Evolutionary conservation across 2,329 filamentous ascomycete genomes (phyloP).

Genomic region (Xenoacremonium recifei): DNA sequence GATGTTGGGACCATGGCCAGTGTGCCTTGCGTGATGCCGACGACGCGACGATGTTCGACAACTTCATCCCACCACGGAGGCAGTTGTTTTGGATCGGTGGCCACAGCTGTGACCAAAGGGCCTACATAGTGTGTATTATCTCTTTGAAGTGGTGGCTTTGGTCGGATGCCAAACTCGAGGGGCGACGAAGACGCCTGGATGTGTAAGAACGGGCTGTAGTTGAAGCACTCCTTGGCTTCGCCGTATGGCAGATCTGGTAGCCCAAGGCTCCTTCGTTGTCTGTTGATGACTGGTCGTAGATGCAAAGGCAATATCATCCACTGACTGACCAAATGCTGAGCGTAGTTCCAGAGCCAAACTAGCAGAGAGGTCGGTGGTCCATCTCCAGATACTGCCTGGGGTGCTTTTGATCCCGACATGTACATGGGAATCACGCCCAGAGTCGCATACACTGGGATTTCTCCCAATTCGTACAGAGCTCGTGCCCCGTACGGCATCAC

Average conservation of each 20-base stretch:
- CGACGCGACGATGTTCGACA: constrained; percentile 22
- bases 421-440: constrained; percentile 40
- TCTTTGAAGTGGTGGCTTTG: constrained; percentile 18
- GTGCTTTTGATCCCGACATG: constrained; percentile 27
- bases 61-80: constrained; percentile 34
- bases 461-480: constrained; percentile 34
- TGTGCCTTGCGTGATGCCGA: constrained; percentile 39
- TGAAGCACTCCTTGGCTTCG: constrained; percentile 30
- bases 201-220: constrained; percentile 37
- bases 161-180: constrained; percentile 30
- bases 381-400: constrained; percentile 31
- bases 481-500: constrained; percentile 36
- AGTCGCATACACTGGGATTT: constrained; percentile 35
- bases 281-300: constrained; percentile 29
- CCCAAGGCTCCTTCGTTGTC: constrained; percentile 28
- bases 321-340: constrained; percentile 24
- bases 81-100: constrained; percentile 13
- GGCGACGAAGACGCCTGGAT: constrained; percentile 35
- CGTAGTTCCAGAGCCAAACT: constrained; percentile 25
- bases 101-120: constrained; percentile 29
- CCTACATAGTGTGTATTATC: constrained; percentile 30
- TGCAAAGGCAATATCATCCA: constrained; percentile 26
- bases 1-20: constrained; percentile 35
- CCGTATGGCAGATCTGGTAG: constrained; percentile 27
- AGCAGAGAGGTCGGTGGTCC: constrained; percentile 27